phyloP scores from a whole-genome alignment of 441 rosid species.

The Euphorbia celastroides region DNA sequence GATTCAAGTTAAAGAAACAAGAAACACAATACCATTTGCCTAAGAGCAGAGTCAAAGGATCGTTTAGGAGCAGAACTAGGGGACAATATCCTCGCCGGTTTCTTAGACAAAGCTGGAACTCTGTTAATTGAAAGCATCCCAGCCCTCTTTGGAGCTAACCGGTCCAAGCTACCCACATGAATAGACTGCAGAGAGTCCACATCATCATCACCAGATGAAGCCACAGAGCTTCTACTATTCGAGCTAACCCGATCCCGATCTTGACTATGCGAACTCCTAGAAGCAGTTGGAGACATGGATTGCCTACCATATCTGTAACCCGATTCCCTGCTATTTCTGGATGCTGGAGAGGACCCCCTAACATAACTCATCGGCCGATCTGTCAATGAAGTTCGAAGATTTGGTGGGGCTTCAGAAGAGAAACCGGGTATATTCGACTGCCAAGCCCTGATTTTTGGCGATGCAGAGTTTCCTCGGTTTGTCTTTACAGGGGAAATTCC shows the following conservation, averaged over 20 bases:
- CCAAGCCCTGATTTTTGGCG: slow-evolving; percentile 91
- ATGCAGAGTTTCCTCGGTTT: slow-evolving; percentile 77
- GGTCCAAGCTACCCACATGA: slow-evolving; percentile 49
- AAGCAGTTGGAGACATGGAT: slow-evolving; percentile 92
- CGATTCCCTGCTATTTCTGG: slow-evolving; percentile 75
- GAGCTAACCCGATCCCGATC: slow-evolving; percentile 84
- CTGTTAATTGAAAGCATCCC: slow-evolving; percentile 57
- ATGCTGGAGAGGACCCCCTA: slow-evolving; percentile 98
- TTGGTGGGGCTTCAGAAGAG: slow-evolving; percentile 94
- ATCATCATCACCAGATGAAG: slow-evolving; percentile 95
- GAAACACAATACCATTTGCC: slow-evolving; percentile 62
- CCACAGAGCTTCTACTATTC: slow-evolving; percentile 84
- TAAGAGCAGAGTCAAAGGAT: slow-evolving; percentile 70
- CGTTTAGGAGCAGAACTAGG: slow-evolving; percentile 87
- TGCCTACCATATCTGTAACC: slow-evolving; percentile 59
- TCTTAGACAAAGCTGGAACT: slow-evolving; percentile 57
- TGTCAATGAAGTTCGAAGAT: slow-evolving; percentile 90
- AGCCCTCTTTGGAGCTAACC: slow-evolving; percentile 45
- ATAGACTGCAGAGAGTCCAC: slow-evolving; percentile 60
- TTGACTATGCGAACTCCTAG: slow-evolving; percentile 90
- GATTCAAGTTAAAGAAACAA: background rate
- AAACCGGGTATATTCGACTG: slow-evolving; percentile 92
- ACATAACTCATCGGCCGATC: slow-evolving; percentile 92
- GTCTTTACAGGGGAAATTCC: slow-evolving; percentile 75
- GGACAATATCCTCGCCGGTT: slow-evolving; percentile 44